Base-by-base conservation (phyloP, 805 yeast species). In the Wickerhamiella australiensis region DNA sequence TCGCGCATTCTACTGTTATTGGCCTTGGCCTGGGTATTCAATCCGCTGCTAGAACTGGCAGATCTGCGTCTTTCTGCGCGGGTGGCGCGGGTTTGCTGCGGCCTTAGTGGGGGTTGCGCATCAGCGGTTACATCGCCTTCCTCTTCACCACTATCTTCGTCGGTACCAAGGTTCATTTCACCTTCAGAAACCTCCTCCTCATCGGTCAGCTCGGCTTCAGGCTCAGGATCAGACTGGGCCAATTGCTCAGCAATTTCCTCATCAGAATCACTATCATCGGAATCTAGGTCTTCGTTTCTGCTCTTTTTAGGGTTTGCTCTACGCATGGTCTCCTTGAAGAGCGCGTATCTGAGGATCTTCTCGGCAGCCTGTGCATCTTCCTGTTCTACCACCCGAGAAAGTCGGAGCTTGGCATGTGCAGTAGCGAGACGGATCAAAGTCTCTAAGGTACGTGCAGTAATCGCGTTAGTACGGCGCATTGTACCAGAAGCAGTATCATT, bases 371-470 rank as follows among this genome's bases (percentile, higher is more conserved):
- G 68, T 1, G 96, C 95, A 65, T 92, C 98, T 54, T 73, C 73
- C 18, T 74, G 73, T 27, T 80, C 85, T 15, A 92, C 82, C 1
- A 76, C 73, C 57, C 76, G 77, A 20, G 94, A 82, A 51, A 92
- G 70, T 57, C 97, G 75, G n/a, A 90, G 85, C 65, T 92, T 90
- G 9, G 97, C 97, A 66, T 92, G 97, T 0, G 98, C 97, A 1
- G 96, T 85, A 0, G 96, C 74, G 52, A 90, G 71, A 72, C 98
- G 94, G 64, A 90, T 90, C 56, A 90, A 72, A 0, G 98, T 90
- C 67, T 90, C 98, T 57, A 90, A 72, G 3, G 97, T 92, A 79
- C 98, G 84, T n/a, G 97, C 95, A 1, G 98, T 90, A 56, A 90
- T 85, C 33, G 98, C 97, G 1, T 95, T 82, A 0, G 96, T 88